Base-by-base conservation (phyloP, 345 rosid genomes). In the Theobroma cacao region DNA sequence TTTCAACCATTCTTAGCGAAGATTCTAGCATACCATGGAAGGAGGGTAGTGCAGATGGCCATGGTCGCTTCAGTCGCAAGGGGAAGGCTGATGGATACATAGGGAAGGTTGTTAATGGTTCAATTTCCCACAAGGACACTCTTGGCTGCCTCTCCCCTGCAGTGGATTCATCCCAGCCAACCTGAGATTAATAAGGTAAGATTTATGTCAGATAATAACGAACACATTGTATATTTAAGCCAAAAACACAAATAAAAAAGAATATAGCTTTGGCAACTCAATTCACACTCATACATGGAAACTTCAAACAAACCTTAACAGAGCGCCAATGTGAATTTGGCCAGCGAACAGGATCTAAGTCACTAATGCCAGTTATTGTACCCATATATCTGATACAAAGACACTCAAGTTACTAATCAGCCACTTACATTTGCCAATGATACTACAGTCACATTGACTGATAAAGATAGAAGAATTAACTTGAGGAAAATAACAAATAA, bases 121-220 rank as follows among this genome's bases (percentile, higher is more conserved):
- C 99, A 80, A 96, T 94, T 84, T 96, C 98, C 99, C 99, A 96
- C 45, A 96, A 80, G 36, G 99, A 96, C 55, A 96, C 99, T 78
- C 99, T 87, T 5, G 98, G 99, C 82, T 96, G 99, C 89, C 93
- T 91, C 84, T 96, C 99, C 41, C 99, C 99, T n/a, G 98, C 98
- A 3, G 98, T 92, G 52, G 99, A 96, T 77, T 96, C 99, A 77
- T 96, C 99, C 99, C 99, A 96, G 31, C 99, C 99, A 77, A 96
- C 99, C 99, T 95, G 84, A 82, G 88, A 41, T n/a, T 13, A 31
- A 17, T 20, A 47, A 30, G 13, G 58, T 31, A 47, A 45, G 1
- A 22, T 18, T 47, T 34, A 12, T 3, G 40, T 62, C 69, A 75
- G 70, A 20, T 18, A 15, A 7, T 5, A 45, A 47, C 20, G 8